Base-by-base conservation (phyloP, 805 yeast genomes). In the Nakazawaea ishiwadae region DNA sequence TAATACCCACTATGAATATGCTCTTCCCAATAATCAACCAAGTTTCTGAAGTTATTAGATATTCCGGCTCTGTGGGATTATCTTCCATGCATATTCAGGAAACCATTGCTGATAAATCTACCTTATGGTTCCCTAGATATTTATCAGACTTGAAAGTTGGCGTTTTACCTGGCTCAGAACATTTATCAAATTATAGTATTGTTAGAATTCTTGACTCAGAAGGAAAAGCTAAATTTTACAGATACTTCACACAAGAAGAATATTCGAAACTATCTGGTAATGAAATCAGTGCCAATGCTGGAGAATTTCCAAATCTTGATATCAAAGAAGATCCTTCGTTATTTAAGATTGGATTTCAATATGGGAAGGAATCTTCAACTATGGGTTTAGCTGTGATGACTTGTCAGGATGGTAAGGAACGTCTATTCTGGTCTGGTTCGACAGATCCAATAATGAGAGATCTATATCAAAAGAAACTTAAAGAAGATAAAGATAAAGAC, bases 201-300 rank as follows among this genome's bases (percentile, higher is more conserved):
- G 69, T 82, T 0, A 69, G 84, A 47, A 79, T 81, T 14, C 76
- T 77, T 45, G 95, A 85, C 53, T 79, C 78, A 49, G 79, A 77
- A 45, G 95, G 95, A 0, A 79, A 88, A 48, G 68, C 72, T 44
- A 83, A 85, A 52, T 84, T 78, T 49, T 85, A 76, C 58, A 66
- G 95, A 31, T 79, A 84, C 50, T 68, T 79, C 46, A 67, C 80
- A 0, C 68, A 69, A 35, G 54, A 60, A 4, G 61, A 67, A 33
- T 71, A 67, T 42, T 44, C 61, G 14, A 53, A 50, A 16, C 54
- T 64, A 12, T 55, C 64, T 0, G 60, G 60, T 17, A 48, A 51
- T 12, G 48, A 53, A 2, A 37, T 43, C 18, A 7, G 19, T 20
- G 12, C 33, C 19, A 9, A 16, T 19, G 23, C 27, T 18, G 34